Conservation (phyloP, 768 basidiomycete genomes). For the Lyophyllum semitale region DNA sequence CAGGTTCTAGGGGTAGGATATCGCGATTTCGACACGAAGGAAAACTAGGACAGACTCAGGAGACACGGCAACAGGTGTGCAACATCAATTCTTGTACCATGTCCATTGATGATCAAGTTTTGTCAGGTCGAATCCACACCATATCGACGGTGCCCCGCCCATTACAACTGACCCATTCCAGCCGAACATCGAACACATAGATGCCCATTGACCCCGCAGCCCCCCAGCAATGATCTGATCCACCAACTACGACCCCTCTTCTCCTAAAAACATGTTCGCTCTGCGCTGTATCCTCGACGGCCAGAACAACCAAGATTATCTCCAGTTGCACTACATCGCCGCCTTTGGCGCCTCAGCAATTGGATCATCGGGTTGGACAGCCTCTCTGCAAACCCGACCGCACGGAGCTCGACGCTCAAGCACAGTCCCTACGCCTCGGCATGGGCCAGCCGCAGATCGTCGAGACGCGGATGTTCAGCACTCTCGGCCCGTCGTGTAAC, state of each 20-base stretch:
- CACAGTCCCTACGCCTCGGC: slow-evolving; percentile 81
- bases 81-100: too few species aligned
- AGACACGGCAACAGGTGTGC: too few species aligned
- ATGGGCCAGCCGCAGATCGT: slow-evolving; percentile 86
- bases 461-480: slow-evolving; percentile 79
- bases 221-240: slow-evolving; percentile 97
- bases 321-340: slow-evolving; percentile 74
- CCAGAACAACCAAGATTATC: slow-evolving; percentile 88
- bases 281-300: slow-evolving; percentile 91
- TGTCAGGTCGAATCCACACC: too few species aligned
- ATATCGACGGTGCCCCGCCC: too few species aligned
- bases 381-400: slow-evolving; percentile 60
- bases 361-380: slow-evolving; percentile 73
- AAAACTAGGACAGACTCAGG: too few species aligned
- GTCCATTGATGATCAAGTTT: too few species aligned
- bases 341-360: slow-evolving; percentile 84
- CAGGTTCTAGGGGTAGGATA: too few species aligned
- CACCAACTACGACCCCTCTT: slow-evolving; percentile 90
- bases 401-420: slow-evolving; percentile 73
- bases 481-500: slow-evolving; percentile 77
- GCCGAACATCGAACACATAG: too few species aligned
- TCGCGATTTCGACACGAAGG: too few species aligned
- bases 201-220: too few species aligned
- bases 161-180: too few species aligned
- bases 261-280: slow-evolving; percentile 88